phyloP scores from a whole-genome alignment of 192 early-diverging fungal species.

The Podila horticola region DNA sequence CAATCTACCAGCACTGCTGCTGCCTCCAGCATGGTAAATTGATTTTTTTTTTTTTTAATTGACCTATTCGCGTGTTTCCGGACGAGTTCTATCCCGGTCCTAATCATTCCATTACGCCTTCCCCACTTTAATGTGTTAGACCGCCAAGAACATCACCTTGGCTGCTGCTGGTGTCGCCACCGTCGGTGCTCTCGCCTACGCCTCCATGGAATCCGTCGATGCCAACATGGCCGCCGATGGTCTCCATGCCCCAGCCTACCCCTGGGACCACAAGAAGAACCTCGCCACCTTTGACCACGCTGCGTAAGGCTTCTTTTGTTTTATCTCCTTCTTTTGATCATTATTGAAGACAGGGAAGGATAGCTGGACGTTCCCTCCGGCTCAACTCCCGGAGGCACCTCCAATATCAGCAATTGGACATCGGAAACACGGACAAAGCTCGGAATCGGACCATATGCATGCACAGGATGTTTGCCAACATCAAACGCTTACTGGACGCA shows the following conservation, averaged over 20 bases:
- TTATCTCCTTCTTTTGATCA: background rate
- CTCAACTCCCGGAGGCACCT: too few relatives aligned
- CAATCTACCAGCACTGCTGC: conserved; percentile 50
- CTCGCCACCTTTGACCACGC: conserved; percentile 94
- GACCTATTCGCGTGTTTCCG: conserved; percentile 2
- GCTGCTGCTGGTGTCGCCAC: conserved; percentile 49
- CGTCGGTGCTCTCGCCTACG: conserved; percentile 44
- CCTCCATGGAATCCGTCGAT: conserved; percentile 61
- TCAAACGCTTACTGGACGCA: too few relatives aligned
- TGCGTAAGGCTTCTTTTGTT: conserved; percentile 61
- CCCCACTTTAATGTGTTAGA: conserved; percentile 12
- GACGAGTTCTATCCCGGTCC: conserved; percentile 3
- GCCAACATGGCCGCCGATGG: conserved; percentile 93
- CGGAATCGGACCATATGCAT: too few relatives aligned
- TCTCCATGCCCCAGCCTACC: conserved; percentile 88
- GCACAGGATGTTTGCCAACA: too few relatives aligned
- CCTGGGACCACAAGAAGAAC: conserved; percentile 86
- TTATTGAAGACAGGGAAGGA: background rate
- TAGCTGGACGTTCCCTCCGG: too few relatives aligned
- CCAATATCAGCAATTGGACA: too few relatives aligned
- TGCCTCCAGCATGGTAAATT: conserved; percentile 40
- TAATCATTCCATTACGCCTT: background rate
- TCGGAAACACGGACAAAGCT: too few relatives aligned
- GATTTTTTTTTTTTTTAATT: background rate
- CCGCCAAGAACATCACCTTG: conserved; percentile 44